A percentile compares a stretch with the other conserved stretches of the same genome.
Conservation (phyloP, 2,329 filamentous ascomycete genomes). For the Pseudogymnoascus sp. region DNA sequence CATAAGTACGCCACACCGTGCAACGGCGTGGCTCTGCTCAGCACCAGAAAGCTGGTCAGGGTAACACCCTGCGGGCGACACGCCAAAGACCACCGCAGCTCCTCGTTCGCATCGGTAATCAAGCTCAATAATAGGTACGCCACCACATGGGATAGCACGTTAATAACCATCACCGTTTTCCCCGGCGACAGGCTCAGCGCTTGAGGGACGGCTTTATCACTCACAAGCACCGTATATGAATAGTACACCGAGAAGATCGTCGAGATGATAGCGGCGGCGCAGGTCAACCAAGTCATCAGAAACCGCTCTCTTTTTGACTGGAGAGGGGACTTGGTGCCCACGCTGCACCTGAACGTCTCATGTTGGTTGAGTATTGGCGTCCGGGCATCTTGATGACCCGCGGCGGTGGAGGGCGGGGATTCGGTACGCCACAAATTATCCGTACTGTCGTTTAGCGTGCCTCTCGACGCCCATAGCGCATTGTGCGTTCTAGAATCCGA, state of each 20-base stretch:
- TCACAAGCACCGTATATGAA: conserved; percentile 5
- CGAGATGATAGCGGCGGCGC: not conserved
- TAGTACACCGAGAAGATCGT: conserved; percentile 1
- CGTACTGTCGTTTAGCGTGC: not conserved
- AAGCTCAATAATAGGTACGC: not conserved
- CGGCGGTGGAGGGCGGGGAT: not conserved
- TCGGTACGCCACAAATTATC: not conserved
- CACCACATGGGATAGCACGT: conserved; percentile 5
- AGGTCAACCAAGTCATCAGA: not conserved
- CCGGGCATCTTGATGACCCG: conserved; percentile 4
- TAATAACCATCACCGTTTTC: conserved; percentile 1
- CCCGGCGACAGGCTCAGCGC: not conserved
- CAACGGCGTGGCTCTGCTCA: conserved; percentile 5
- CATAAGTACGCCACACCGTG: conserved; percentile 6
- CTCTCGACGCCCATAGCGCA: not conserved
- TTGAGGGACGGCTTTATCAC: not conserved
- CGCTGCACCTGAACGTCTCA: not conserved
- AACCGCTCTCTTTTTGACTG: not conserved
- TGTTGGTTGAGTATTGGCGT: conserved; percentile 1
- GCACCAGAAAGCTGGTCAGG: conserved; percentile 1
- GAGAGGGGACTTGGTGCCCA: not conserved
- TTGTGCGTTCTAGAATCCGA: not conserved
- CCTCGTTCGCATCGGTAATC: conserved; percentile 1
- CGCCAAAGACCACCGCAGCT: conserved; percentile 6
- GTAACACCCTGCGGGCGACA: conserved; percentile 1